Base-by-base conservation (phyloP, 306 rosid species). In the Calophaca sinica region DNA sequence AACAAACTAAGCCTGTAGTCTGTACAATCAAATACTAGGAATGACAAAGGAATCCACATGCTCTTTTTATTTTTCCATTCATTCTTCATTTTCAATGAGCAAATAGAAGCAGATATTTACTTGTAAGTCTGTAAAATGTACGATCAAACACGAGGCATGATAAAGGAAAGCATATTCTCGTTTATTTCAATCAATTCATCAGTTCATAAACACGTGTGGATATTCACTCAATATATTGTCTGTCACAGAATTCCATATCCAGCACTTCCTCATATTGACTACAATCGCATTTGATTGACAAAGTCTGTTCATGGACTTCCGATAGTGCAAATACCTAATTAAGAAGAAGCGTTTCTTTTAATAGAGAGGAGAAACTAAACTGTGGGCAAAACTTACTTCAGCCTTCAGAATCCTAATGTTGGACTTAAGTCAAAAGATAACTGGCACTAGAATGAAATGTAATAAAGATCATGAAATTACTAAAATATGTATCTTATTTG, bases 331-430 rank as follows among this genome's bases (percentile, higher is more conserved):
- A 51, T 61, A 68, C 67, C 66, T 15, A 35, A n/a, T 36, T 64
- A 59, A 20, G 33, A 29, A 79, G 3, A 55, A 60, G 14, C 7
- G 52, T 5, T 12, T 74, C 6, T 33, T 36, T 15, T 20, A 36
- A 62, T 26, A 50, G 70, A 60, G 7, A 28, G 68, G 60, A 70
- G 9, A 53, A 50, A 7, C 66, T 41, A 20, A 68, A 42, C 38
- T 15, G 20, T 55, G 55, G 50, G 29, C 48, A 36, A 29, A 50
- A 42, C 55, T 6, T 41, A 72, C 57, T 15, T 50, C 54, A 63
- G 33, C 77, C 66, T 62, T 41, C 44, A 71, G 26, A 71, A 53
- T 54, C 60, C 78, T 53, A 46, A 72, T 32, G 55, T 12, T 36
- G 33, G 55, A 32, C 4, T 33, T 1, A 11, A 20, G 64, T 58